Evolutionary conservation across 345 rosid species (phyloP).

Genomic region (Salix viminalis): DNA sequence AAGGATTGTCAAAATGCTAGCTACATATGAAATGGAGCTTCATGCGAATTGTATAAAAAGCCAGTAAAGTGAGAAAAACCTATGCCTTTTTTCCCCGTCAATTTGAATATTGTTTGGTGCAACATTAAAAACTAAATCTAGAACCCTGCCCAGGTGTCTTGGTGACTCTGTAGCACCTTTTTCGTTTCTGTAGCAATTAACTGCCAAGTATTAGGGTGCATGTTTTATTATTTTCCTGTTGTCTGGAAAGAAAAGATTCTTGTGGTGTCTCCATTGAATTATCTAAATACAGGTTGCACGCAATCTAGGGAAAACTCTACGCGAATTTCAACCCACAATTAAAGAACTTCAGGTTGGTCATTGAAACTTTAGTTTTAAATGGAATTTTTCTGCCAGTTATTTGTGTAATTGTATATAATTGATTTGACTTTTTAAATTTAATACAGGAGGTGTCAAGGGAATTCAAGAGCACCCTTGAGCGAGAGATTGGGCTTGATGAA

Average conservation of each 20-base stretch:
- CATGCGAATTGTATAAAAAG: background rate
- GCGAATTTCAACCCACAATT: slow-evolving; percentile 89
- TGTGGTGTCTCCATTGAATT: background rate
- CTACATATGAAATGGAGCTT: background rate
- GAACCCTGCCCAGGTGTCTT: background rate
- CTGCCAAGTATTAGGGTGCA: background rate
- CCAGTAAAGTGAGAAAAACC: background rate
- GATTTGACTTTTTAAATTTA: background rate
- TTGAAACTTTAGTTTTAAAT: slow-evolving; percentile 1
- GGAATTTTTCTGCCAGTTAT: background rate
- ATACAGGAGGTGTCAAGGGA: slow-evolving; percentile 86
- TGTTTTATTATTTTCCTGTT: background rate
- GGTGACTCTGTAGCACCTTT: background rate
- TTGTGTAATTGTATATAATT: background rate
- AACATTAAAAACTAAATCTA: background rate
- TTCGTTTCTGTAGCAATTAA: slow-evolving; percentile 1
- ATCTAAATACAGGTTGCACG: slow-evolving; percentile 70
- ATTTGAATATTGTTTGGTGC: background rate
- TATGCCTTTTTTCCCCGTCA: background rate
- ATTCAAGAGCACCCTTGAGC: slow-evolving; percentile 88
- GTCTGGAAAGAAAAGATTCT: background rate
- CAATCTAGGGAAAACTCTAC: slow-evolving; percentile 84
- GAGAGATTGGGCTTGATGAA: slow-evolving; percentile 83
- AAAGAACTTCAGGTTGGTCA: slow-evolving; percentile 78
- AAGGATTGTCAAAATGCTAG: background rate